A percentile compares a stretch with the other conserved stretches of the same genome.
Conservation (phyloP, 441 rosid species). For the Theobroma grandiflorum region DNA sequence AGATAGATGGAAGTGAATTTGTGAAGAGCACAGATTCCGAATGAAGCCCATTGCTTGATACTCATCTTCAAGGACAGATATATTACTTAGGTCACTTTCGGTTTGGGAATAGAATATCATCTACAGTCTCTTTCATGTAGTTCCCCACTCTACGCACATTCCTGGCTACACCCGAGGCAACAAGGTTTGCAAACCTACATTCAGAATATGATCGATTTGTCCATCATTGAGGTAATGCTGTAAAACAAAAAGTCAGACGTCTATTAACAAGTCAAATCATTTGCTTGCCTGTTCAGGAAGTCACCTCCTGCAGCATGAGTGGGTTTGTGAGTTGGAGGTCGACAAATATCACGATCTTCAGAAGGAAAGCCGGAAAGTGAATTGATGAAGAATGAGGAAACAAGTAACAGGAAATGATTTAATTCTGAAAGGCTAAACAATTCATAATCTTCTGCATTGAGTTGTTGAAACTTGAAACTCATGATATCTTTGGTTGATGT, state of each 20-base stretch:
- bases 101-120: conserved; percentile 64
- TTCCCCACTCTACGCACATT: conserved; percentile 73
- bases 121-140: conserved; percentile 63
- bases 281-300: conserved; percentile 63
- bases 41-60: neutral
- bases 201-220: neutral
- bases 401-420: conserved; percentile 21
- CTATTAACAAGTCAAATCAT: conserved; percentile 12
- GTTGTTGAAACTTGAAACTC: neutral
- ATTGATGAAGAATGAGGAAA: neutral
- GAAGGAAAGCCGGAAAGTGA: conserved; percentile 11
- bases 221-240: neutral
- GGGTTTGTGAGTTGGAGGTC: conserved; percentile 47
- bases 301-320: conserved; percentile 50
- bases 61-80: conserved; percentile 4
- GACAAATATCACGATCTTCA: conserved; percentile 51
- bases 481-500: too few relatives aligned
- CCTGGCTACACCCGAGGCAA: conserved; percentile 78
- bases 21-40: neutral
- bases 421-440: neutral
- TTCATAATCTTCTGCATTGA: neutral
- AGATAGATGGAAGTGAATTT: neutral
- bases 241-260: neutral
- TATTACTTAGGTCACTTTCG: conserved; percentile 72
- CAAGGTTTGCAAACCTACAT: conserved; percentile 77